Conservation (phyloP, 371 early-diverging fungal species). For the Rhizopus stolonifer region DNA sequence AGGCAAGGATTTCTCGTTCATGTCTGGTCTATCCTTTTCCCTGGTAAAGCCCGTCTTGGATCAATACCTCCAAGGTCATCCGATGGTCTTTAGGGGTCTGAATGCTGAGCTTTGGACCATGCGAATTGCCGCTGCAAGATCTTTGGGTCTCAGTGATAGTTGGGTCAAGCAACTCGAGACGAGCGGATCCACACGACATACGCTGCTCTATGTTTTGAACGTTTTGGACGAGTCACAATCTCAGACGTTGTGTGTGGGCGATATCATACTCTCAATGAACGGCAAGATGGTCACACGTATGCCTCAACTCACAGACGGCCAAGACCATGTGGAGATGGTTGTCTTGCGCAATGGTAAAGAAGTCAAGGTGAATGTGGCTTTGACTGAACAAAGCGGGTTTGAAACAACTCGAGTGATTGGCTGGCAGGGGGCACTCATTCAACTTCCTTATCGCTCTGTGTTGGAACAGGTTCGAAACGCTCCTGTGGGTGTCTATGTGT, state of each 20-base stretch:
- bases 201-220: constrained; percentile 71
- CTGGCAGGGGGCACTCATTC: constrained; percentile 89
- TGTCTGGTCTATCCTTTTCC: constrained; percentile 62
- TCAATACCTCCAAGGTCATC: constrained; percentile 44
- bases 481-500: constrained; percentile 78
- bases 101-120: constrained; percentile 83
- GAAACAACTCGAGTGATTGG: constrained; percentile 68
- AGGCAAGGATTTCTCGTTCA: constrained; percentile 55
- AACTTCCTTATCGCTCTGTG: constrained; percentile 81
- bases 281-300: constrained; percentile 70
- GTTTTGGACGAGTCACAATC: constrained; percentile 57
- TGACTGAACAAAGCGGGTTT: constrained; percentile 53
- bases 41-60: constrained; percentile 41
- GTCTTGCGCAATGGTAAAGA: constrained; percentile 65
- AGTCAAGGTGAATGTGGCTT: constrained; percentile 52
- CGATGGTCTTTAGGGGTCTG: constrained; percentile 53
- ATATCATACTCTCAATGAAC: constrained; percentile 81
- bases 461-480: constrained; percentile 74
- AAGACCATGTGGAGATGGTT: constrained; percentile 48
- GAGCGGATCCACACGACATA: constrained; percentile 61
- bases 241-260: constrained; percentile 74
- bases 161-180: constrained; percentile 70
- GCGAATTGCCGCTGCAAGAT: constrained; percentile 77
- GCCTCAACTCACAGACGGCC: constrained; percentile 45
- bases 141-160: constrained; percentile 75